Base-by-base conservation (phyloP, 2,329 filamentous ascomycete species). In the Colletotrichum siamense region DNA sequence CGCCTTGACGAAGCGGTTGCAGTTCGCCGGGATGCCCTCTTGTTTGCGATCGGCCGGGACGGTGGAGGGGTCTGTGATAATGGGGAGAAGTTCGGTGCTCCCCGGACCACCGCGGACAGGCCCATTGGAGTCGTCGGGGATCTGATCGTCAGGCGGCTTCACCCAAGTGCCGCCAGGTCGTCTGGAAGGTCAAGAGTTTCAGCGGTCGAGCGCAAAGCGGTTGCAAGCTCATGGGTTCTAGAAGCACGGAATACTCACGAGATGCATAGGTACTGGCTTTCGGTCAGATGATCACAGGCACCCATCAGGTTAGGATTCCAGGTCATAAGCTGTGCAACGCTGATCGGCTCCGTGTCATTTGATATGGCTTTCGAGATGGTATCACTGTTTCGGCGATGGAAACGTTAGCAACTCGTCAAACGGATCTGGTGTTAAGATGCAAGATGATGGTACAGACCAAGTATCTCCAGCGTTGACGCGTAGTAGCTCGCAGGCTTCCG, bases 101-200 rank as follows among this genome's bases (percentile, higher is more conserved):
- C 71, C 75, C 4, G 75, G 75, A 13, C 75, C 75, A 16, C 75
- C 75, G 12, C 67, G 75, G 8, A 77, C 62, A 18, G 75, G 71
- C n/a, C 71, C 75, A 13, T 71, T 39, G 39, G 26, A 44, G 62
- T 77, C 18, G 5, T 75, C 69, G 5, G 75, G 75, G 18, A 77
- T 64, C 30, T 77, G 32, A 7, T 49, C 61, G 22, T 55, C 30
- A 5, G 75, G 67, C 4, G 71, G 75, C 39, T 64, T 65, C 18
- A 55, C 36, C 68, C 68, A 71, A 18, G 59, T 24, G n/a, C 68
- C 57, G 12, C 68, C 68, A 15, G 68, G 68, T n/a, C 68, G 68
- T n/a, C 68, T 71, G 57, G 18, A 30, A 55, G 15, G 24, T 30
- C 28, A 62, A 32, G 26, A 62, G 59, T 32, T 30, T 62, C 16